These are phyloP conservation scores for Cytospora mali DNA, from an alignment of 2,329 filamentous ascomycete species.

Conservation along the genomic window DNA sequence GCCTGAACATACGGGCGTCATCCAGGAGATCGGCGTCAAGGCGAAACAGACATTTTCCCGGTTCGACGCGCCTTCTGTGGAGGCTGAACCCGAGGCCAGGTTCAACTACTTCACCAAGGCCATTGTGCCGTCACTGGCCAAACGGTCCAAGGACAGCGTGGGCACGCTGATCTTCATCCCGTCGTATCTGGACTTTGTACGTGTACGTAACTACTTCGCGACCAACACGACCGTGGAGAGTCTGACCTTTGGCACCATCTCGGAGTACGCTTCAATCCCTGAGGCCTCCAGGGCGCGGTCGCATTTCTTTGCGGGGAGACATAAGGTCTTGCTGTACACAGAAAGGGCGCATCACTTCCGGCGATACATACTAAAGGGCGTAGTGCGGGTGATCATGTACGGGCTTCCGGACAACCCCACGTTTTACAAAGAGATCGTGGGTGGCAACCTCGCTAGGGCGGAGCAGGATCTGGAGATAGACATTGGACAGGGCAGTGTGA, in stretches of 20 bases:
- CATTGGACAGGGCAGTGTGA: constrained; percentile 61
- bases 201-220: constrained; percentile 88
- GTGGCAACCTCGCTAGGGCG: constrained; percentile 64
- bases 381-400: constrained; percentile 85
- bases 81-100: constrained; percentile 79
- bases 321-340: constrained; percentile 85
- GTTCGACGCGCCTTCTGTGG: constrained; percentile 71
- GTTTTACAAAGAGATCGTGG: constrained; percentile 78
- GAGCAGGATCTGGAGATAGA: constrained; percentile 58
- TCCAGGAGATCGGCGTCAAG: constrained; percentile 72
- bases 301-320: constrained; percentile 82
- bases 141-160: constrained; percentile 62
- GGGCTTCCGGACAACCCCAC: constrained; percentile 83
- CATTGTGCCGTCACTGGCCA: constrained; percentile 73
- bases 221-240: constrained; percentile 60
- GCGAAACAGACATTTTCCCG: constrained; percentile 88
- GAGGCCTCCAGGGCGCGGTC: constrained; percentile 83
- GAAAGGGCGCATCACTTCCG: constrained; percentile 97
- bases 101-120: constrained; percentile 90
- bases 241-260: constrained; percentile 77
- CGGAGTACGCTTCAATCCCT: constrained; percentile 80
- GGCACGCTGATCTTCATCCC: constrained; percentile 90
- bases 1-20: constrained; percentile 68
- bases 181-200: constrained; percentile 92
- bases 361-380: constrained; percentile 80